phyloP scores from a whole-genome alignment of 805 yeast species.

The Dipodascus albidus region DNA sequence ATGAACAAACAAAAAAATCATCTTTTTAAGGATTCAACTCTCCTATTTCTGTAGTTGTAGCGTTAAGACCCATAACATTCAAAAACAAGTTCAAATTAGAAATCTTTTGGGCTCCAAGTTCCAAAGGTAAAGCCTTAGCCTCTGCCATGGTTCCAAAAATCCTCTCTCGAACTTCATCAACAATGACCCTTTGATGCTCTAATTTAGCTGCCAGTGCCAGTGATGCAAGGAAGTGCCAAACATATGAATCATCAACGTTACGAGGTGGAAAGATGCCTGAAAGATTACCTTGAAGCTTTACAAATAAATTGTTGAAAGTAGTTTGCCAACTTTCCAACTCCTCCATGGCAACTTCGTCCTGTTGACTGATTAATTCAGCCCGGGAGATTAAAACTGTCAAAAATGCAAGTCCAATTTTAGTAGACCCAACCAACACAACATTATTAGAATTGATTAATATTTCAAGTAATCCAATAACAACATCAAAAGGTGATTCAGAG shows the following conservation, averaged over 20 bases:
- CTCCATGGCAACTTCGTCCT: slow-evolving; percentile 40
- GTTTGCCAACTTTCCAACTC: slow-evolving; percentile 56
- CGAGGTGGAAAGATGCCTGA: slow-evolving; percentile 71
- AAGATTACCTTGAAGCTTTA: slow-evolving; percentile 65
- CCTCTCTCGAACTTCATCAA: slow-evolving; percentile 87
- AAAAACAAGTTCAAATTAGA: slow-evolving; percentile 81
- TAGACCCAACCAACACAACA: slow-evolving; percentile 40
- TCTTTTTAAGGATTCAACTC: slow-evolving; percentile 40
- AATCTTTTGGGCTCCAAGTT: slow-evolving; percentile 47
- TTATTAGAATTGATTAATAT: slow-evolving; percentile 61
- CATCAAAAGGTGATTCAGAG: slow-evolving; percentile 69
- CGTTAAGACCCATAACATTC: slow-evolving; percentile 93
- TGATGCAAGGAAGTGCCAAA: slow-evolving; percentile 96
- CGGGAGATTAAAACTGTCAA: slow-evolving; percentile 85
- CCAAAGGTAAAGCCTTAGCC: slow-evolving; percentile 46
- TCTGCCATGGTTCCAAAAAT: slow-evolving; percentile 78
- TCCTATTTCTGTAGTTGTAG: slow-evolving; percentile 78
- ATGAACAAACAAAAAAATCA: neutral
- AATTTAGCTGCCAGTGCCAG: slow-evolving; percentile 84
- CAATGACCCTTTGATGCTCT: slow-evolving; percentile 79
- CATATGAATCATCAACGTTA: slow-evolving; percentile 59
- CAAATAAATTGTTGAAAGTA: slow-evolving; percentile 73
- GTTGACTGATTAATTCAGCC: slow-evolving; percentile 86
- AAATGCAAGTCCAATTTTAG: slow-evolving; percentile 73
- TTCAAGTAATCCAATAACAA: slow-evolving; percentile 65